Percentiles rank a stretch among this genome's conserved stretches.
Conservation (phyloP, 2,329 filamentous ascomycete genomes). For the Pezicula radicicola region DNA sequence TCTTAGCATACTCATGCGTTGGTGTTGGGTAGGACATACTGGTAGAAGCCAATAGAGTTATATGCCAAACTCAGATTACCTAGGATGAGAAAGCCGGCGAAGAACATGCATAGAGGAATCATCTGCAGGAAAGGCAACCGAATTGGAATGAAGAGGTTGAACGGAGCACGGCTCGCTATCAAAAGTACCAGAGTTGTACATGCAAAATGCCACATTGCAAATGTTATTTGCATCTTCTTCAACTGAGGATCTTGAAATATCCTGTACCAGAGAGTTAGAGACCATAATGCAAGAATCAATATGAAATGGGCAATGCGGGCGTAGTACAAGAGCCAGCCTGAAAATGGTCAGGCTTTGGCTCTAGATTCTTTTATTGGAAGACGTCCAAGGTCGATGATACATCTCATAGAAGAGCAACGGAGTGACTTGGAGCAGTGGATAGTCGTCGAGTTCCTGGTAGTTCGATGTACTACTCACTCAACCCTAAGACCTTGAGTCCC, state of each 20-base stretch:
- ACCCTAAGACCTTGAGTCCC: no score
- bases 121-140: constrained; percentile 39
- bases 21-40: constrained; percentile 19
- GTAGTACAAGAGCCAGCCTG: neutral
- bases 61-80: constrained; percentile 42
- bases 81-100: constrained; percentile 42
- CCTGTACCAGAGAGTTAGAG: constrained; percentile 19
- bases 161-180: constrained; percentile 36
- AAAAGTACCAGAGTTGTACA: constrained; percentile 40
- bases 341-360: no score
- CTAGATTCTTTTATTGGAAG: no score
- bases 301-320: neutral
- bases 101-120: constrained; percentile 42
- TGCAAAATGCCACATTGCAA: constrained; percentile 45
- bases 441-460: no score
- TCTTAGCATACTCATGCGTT: neutral
- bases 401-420: no score
- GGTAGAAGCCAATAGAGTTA: constrained; percentile 45
- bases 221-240: constrained; percentile 40
- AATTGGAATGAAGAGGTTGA: constrained; percentile 40
- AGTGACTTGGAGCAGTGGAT: no score
- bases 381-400: no score
- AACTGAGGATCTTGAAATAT: constrained; percentile 41
- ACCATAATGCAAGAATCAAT: neutral
- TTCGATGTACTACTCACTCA: no score